Base-by-base conservation (phyloP, 1,139 yeast species). In the Candida sanyaensis region DNA sequence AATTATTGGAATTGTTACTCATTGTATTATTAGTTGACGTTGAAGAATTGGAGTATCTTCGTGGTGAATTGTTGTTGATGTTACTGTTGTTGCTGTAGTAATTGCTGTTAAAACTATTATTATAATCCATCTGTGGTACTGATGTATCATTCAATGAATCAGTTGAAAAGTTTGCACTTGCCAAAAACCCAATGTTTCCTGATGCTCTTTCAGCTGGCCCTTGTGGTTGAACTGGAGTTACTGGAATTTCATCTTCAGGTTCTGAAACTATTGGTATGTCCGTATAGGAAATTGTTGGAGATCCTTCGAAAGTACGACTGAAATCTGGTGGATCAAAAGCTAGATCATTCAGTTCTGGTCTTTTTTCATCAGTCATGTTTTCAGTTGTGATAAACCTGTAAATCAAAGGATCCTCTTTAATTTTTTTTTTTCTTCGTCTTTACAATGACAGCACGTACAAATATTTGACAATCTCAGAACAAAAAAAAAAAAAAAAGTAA, bases 121-220 rank as follows among this genome's bases (percentile, higher is more conserved):
- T 26, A 9, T 38, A 44, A 29, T 44, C 47, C 27, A 39, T 10
- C 23, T 36, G 33, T 12, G 43, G 37, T 12, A 28, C 37, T 8
- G 40, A 13, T 17, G 42, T 12, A 13, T 46, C 50, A 28, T 31
- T 53, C 12, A 73, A 54, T 1, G 79, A 75, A 43, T 75, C 79
- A 0, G 74, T 59, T n/a, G 77, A 73, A 55, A 75, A 75, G 55
- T 75, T 75, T 39, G 77, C 71, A 50, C 77, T 71, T 10, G 73
- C 68, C 27, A 74, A 59, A 37, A 55, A 56, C 5, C 60, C 50
- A 31, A 68, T 49, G 31, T 48, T 54, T 3, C 38, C 7, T 13
- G 45, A 27, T 24, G 36, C 30, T 8, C 30, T 39, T 28, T 23
- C 23, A n/a, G 10, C 13, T 6, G 21, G 5, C 24, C 21, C 12